Percentiles rank a stretch among this genome's conserved stretches.
Conservation (phyloP, 768 basidiomycete genomes). For the Lentinula sp. region DNA sequence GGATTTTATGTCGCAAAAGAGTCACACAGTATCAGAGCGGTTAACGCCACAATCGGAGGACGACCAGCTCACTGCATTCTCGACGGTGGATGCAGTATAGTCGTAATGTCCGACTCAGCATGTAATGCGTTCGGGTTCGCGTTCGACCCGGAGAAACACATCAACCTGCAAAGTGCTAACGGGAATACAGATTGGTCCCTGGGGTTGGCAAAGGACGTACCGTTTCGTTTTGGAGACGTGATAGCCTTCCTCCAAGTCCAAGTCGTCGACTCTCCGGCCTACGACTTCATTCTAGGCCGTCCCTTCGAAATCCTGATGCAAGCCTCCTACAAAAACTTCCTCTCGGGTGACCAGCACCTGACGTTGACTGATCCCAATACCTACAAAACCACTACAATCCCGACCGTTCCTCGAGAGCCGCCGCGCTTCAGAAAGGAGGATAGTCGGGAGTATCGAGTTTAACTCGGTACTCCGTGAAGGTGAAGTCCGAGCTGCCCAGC, state of each 20-base stretch:
- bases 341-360: not conserved
- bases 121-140: not conserved
- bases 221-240: not conserved
- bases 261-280: conserved; percentile 6
- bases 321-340: not conserved
- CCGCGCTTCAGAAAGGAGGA: not conserved
- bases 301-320: conserved; percentile 9
- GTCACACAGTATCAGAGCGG: not conserved
- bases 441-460: not conserved
- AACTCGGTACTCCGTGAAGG: not conserved
- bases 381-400: not conserved
- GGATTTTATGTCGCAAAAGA: not conserved
- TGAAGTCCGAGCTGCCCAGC: not conserved
- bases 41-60: not conserved
- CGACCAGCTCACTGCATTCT: not conserved
- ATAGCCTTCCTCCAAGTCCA: conserved; percentile 10
- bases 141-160: not conserved
- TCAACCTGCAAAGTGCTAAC: not conserved
- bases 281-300: conserved; percentile 8
- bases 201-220: conserved; percentile 9
- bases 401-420: not conserved
- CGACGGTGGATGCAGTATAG: not conserved
- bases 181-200: not conserved
- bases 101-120: not conserved
- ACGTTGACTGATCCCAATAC: conserved; percentile 3